Conservation (phyloP, 345 rosid genomes). For the Turnera subulata region DNA sequence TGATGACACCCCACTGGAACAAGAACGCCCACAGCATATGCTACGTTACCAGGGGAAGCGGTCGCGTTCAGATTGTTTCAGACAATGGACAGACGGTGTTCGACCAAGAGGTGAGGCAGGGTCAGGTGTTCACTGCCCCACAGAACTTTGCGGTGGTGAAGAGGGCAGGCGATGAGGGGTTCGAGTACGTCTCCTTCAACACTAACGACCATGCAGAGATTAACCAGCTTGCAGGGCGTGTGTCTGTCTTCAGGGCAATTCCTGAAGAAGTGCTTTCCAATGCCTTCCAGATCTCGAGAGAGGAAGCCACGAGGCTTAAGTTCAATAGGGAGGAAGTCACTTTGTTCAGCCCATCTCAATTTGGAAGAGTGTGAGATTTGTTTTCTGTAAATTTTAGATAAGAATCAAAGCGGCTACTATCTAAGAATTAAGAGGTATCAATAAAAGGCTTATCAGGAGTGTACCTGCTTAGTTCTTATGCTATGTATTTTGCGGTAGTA, state of each 20-base stretch:
- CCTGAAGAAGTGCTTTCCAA: constrained; percentile 35
- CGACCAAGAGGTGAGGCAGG: constrained; percentile 22
- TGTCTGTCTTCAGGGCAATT: constrained; percentile 22
- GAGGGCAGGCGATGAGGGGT: constrained; percentile 27
- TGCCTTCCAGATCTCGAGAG: constrained; percentile 29
- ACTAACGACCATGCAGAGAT: constrained; percentile 26
- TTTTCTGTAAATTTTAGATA: too few relatives aligned
- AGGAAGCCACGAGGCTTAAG: constrained; percentile 36
- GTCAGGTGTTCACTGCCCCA: constrained; percentile 36
- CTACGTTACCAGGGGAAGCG: constrained; percentile 31
- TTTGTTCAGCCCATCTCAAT: not conserved
- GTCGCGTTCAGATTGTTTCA: constrained; percentile 28
- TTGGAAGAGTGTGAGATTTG: too few relatives aligned
- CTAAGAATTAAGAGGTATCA: too few relatives aligned
- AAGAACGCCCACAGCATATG: constrained; percentile 36
- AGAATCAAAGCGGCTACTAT: too few relatives aligned
- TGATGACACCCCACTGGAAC: constrained; percentile 35
- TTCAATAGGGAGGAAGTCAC: constrained; percentile 6
- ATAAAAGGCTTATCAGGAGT: too few relatives aligned
- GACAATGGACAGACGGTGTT: constrained; percentile 26
- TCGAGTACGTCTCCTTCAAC: constrained; percentile 37
- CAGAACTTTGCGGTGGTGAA: constrained; percentile 32
- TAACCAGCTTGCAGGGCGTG: constrained; percentile 28
- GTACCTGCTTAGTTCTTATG: too few relatives aligned
- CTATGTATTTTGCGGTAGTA: too few relatives aligned